phyloP scores from a whole-genome alignment of 2,329 filamentous ascomycete genomes.

The Aureobasidium sp. region DNA sequence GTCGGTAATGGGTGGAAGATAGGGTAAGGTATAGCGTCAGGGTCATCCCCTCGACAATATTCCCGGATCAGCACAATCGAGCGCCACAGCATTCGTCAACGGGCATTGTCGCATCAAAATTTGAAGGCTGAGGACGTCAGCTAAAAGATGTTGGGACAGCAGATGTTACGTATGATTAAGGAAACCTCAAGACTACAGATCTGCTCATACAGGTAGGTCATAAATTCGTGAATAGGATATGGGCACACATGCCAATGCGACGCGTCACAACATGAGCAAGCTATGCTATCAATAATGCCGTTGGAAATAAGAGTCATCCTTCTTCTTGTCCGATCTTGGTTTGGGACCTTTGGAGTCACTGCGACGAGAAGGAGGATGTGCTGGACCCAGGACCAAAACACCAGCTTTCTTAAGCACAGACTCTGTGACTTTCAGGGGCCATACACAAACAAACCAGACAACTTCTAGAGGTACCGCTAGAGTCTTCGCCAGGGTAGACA shows the following conservation, averaged over 20 bases:
- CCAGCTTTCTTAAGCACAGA: slow-evolving; percentile 12
- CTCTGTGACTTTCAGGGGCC: slow-evolving; percentile 20
- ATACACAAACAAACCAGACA: slow-evolving; percentile 9
- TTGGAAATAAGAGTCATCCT: slow-evolving; percentile 16
- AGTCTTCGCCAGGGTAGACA: slow-evolving; percentile 25
- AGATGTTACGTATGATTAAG: not conserved
- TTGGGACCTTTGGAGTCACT: not conserved
- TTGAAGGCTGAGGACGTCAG: not conserved
- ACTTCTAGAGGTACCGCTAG: slow-evolving; percentile 10
- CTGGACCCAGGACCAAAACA: slow-evolving; percentile 12
- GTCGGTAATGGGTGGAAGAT: not conserved
- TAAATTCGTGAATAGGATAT: slow-evolving; percentile 7
- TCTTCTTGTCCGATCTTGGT: slow-evolving; percentile 6
- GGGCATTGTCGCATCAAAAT: not conserved
- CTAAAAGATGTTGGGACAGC: too few relatives aligned
- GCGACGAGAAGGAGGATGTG: slow-evolving; percentile 3
- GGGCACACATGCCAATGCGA: not conserved
- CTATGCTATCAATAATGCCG: slow-evolving; percentile 11
- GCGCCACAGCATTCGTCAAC: not conserved
- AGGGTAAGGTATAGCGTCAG: not conserved
- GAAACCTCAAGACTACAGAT: not conserved
- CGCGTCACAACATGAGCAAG: not conserved
- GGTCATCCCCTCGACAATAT: not conserved
- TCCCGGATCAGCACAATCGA: not conserved
- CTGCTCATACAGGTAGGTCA: not conserved